Evolutionary conservation across 331 rosid species (phyloP), one percentile per base, ranked within the genome.

Genomic region (Rhamnella rubrinervis): DNA sequence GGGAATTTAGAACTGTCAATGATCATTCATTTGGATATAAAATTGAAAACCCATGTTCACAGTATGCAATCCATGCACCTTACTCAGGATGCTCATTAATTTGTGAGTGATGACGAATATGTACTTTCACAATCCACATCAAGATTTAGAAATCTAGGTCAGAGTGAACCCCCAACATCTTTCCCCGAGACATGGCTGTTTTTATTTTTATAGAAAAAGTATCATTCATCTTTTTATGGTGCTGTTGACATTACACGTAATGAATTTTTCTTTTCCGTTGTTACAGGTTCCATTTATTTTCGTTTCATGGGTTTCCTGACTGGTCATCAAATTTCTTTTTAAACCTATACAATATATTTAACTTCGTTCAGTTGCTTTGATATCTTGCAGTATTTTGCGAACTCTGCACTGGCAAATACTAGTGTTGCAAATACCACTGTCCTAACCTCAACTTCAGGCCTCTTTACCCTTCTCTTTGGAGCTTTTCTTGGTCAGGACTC

Each of bases 401-500:
- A 81, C 75, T 81, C 89, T 59, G 95, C 95, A 25, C 86, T 91
- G 55, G 90, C 85, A 47, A 86, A 91, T 69, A 91, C 92, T 7
- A 91, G 95, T 63, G 95, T 91, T 31, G 89, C 82, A 8, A 91
- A 86, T 51, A 83, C 92, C 53, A 91, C 95, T 1, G 87, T 91
- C 64, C 68, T 91, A 51, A 91, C 78, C 66, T 88, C 97, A 14
- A 82, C 82, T 0, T 88, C 95, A 6, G 84, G 97, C 57, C 85
- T 88, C 74, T 91, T 91, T 60, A 84, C 92, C 23, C 92, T 91
- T 57, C 74, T 88, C 63, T 84, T 88, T 66, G 95, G 95, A 83
- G 87, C 84, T 72, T 59, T 88, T 75, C 77, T 86, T 47, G 87
- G 84, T 47, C 86, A 86, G 57, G 97, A 91, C 61, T 78, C 92